A percentile compares a stretch with the other conserved stretches of the same genome.
Evolutionary conservation across 2,329 filamentous ascomycete species (phyloP).

Genomic region (Xylaria sp.): DNA sequence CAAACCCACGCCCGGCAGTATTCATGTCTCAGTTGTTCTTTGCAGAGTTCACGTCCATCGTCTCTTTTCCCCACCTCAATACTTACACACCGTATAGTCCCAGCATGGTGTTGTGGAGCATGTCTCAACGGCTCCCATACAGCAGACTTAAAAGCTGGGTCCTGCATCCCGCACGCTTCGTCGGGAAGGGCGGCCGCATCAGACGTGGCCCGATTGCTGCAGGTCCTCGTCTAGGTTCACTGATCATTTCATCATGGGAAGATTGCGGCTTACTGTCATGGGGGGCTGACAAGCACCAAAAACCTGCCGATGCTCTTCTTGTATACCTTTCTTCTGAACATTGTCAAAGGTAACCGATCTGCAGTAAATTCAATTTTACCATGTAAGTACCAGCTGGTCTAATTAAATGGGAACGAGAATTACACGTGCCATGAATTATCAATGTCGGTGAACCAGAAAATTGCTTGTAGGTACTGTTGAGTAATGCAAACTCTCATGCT

Average conservation of each 20-base stretch:
- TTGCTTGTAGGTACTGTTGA: slow-evolving; percentile 4
- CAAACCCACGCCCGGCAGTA: slow-evolving; percentile 47
- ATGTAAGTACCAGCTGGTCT: not conserved
- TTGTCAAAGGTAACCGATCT: slow-evolving; percentile 12
- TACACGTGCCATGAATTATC: not conserved
- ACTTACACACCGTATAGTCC: slow-evolving; percentile 30
- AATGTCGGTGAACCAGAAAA: not conserved
- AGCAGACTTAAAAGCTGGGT: slow-evolving; percentile 42
- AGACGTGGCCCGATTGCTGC: slow-evolving; percentile 50
- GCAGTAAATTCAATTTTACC: slow-evolving; percentile 6
- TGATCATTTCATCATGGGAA: slow-evolving; percentile 38
- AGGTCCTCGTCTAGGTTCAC: slow-evolving; percentile 42
- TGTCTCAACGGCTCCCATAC: slow-evolving; percentile 42
- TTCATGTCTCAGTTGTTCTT: slow-evolving; percentile 42
- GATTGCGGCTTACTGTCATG: slow-evolving; percentile 40
- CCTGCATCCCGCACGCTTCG: slow-evolving; percentile 48
- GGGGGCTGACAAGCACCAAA: slow-evolving; percentile 25
- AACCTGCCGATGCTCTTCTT: slow-evolving; percentile 14
- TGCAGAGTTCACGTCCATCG: slow-evolving; percentile 29
- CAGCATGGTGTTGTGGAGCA: slow-evolving; percentile 39
- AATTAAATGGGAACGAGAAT: not conserved
- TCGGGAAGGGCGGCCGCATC: slow-evolving; percentile 51
- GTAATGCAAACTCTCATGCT: slow-evolving; percentile 22
- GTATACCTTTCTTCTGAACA: not conserved
- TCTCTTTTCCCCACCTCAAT: slow-evolving; percentile 28